phyloP scores from a whole-genome alignment of 306 rosid species.

The Sicyos edulis region DNA sequence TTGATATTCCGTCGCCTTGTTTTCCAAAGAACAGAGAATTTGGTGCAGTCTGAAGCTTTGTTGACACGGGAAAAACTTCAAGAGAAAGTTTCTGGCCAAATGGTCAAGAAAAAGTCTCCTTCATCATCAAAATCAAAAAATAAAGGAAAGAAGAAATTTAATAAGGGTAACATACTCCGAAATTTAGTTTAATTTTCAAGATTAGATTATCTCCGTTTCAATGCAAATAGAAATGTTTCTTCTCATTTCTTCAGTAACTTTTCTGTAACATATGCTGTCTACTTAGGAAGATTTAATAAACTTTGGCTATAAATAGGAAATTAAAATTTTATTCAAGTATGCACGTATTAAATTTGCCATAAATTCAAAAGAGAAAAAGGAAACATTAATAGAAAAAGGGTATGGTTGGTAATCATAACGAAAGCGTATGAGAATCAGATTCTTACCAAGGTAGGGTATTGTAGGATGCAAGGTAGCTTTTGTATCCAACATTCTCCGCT shows the following conservation, averaged over 20 bases:
- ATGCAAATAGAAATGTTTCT: not conserved
- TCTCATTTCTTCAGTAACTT: not conserved
- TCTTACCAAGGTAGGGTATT: not conserved
- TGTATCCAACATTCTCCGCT: not conserved
- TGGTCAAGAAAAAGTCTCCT: conserved; percentile 43
- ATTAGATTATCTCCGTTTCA: not conserved
- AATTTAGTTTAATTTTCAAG: not conserved
- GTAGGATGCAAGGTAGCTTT: not conserved
- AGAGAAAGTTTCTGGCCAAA: conserved; percentile 34
- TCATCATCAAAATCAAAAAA: conserved; percentile 61
- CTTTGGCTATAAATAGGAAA: not conserved
- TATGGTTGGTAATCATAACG: not conserved
- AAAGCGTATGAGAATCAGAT: not conserved
- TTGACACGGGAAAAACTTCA: conserved; percentile 39
- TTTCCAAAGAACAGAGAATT: conserved; percentile 73
- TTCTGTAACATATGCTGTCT: not conserved
- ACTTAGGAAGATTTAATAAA: not conserved
- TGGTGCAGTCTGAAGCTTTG: conserved; percentile 95
- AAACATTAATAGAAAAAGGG: not conserved
- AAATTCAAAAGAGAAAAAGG: not conserved
- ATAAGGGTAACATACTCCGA: conserved; percentile 38
- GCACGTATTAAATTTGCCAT: not conserved
- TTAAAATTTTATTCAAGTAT: not conserved
- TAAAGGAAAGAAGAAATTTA: conserved; percentile 41
- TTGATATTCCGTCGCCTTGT: conserved; percentile 81